Evolutionary conservation across 2,329 filamentous ascomycete genomes (phyloP), one percentile per base, ranked within the genome.

Genomic region (Xylariaceae sp.): DNA sequence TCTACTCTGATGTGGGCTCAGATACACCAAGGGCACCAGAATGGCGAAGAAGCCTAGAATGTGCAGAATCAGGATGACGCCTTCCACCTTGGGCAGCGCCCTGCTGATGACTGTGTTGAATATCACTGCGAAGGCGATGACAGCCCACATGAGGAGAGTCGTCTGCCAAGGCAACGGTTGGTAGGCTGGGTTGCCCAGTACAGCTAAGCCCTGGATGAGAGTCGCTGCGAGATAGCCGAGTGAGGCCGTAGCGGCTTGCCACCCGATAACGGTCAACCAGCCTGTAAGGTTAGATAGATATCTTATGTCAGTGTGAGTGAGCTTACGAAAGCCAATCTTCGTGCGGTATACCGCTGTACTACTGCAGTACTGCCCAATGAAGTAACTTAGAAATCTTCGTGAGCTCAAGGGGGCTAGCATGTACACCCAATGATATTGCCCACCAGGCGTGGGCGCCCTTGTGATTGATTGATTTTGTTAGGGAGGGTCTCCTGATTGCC

Each of bases 31-130:
- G 2, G 56, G 53, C 13, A 62, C 54, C 50, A 71, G 45, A 4
- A 66, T 59, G 0, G 59, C 61, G 31, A 71, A 55, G 35, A 70
- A 71, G 2, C 67, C 67, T 12, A 63, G 46, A 5, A 70, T 44
- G 43, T 73, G 69, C 17, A 70, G 52, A 34, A 65, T 57, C 1
- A 72, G 49, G 14, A 68, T 61, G 11, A 68, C 41, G 0, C 59
- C 61, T 39, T 72, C 67, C 14, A 73, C 50, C n/a, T 59, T 55
- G 5, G 69, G 63, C 13, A 71, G 50, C 4, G 45, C 42, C 15
- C 43, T 50, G n/a, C 50, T 62, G 7, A 64, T 54, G 35, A 59
- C 57, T 1, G 64, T 67, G 48, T 71, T 71, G 52, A 71, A 59
- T 17, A 65, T 41, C 14, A 68, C 59, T 4, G 59, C 61, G 15